Evolutionary conservation across 2,329 filamentous ascomycete genomes (phyloP).

Genomic region (Fusarium gaditjirri): DNA sequence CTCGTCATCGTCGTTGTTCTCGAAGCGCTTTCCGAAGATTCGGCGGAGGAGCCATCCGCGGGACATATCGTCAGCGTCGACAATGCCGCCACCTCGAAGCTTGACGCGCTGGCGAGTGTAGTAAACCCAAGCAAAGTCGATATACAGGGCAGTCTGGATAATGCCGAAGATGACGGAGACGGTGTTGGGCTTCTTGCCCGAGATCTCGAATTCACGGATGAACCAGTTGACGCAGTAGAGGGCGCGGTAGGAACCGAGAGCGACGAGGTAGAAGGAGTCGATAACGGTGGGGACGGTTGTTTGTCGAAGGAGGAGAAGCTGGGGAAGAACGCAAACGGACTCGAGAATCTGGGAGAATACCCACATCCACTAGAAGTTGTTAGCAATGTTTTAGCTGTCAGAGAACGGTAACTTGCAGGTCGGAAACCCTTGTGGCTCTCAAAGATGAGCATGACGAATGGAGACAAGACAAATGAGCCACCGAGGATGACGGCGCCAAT

Average conservation of each 20-base stretch:
- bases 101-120: slow-evolving; percentile 93
- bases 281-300: slow-evolving; percentile 97
- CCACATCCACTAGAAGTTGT: slow-evolving; percentile 74
- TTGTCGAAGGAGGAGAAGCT: slow-evolving; percentile 90
- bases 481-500: slow-evolving; percentile 76
- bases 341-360: slow-evolving; percentile 92
- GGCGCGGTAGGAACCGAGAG: slow-evolving; percentile 86
- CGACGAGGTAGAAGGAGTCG: slow-evolving; percentile 93
- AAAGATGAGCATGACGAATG: slow-evolving; percentile 78
- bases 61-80: slow-evolving; percentile 88
- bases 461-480: slow-evolving; percentile 74
- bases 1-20: slow-evolving; percentile 65
- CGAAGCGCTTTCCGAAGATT: slow-evolving; percentile 73
- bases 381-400: not conserved
- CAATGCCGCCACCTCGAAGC: slow-evolving; percentile 84
- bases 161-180: slow-evolving; percentile 87
- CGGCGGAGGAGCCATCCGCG: slow-evolving; percentile 85
- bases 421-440: slow-evolving; percentile 61
- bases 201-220: slow-evolving; percentile 69
- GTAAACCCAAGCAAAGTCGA: slow-evolving; percentile 98
- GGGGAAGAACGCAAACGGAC: slow-evolving; percentile 88
- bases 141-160: slow-evolving; percentile 87
- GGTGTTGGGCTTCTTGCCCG: slow-evolving; percentile 70
- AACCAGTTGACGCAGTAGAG: slow-evolving; percentile 96
- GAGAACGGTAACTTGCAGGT: slow-evolving; percentile 55